Conservation (phyloP, 2,329 filamentous ascomycete genomes). For the Cladosporium velox region DNA sequence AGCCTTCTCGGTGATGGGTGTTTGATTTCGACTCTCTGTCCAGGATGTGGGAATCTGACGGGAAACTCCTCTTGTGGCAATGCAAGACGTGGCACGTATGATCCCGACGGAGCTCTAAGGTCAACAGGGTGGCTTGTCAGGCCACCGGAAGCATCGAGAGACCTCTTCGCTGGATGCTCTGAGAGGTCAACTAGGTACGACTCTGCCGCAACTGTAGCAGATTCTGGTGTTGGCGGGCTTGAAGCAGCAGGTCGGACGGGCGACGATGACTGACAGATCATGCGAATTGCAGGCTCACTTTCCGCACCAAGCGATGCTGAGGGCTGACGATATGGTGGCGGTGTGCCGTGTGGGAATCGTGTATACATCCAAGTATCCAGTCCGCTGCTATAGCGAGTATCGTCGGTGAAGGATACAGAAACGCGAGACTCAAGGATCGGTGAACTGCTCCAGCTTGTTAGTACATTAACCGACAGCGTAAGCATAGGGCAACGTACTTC, state of each 20-base stretch:
- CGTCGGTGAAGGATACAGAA: constrained; percentile 38
- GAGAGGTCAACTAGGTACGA: constrained; percentile 29
- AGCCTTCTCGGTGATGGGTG: constrained; percentile 35
- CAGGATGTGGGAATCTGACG: constrained; percentile 31
- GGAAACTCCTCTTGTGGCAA: constrained; percentile 35
- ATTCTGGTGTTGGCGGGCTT: constrained; percentile 35
- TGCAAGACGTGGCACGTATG: constrained; percentile 27
- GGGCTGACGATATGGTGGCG: constrained; percentile 22
- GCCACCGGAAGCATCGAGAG: constrained; percentile 28
- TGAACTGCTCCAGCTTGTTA: not conserved
- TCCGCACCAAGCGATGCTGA: constrained; percentile 18
- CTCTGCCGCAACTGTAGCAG: constrained; percentile 31
- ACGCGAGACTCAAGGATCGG: constrained; percentile 37
- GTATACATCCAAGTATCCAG: constrained; percentile 32
- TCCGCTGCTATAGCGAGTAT: constrained; percentile 30
- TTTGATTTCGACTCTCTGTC: constrained; percentile 33
- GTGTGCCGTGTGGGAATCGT: constrained; percentile 22
- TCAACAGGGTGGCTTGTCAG: constrained; percentile 29
- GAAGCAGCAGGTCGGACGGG: constrained; percentile 37
- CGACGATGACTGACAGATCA: constrained; percentile 26
- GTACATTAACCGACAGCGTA: not conserved
- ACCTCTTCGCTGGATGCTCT: constrained; percentile 30
- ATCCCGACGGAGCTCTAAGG: not conserved
- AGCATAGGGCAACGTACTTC: not conserved
- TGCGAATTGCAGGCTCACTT: constrained; percentile 14